Evolutionary conservation across 768 basidiomycete genomes (phyloP).

Genomic region (Podaxis sp.): DNA sequence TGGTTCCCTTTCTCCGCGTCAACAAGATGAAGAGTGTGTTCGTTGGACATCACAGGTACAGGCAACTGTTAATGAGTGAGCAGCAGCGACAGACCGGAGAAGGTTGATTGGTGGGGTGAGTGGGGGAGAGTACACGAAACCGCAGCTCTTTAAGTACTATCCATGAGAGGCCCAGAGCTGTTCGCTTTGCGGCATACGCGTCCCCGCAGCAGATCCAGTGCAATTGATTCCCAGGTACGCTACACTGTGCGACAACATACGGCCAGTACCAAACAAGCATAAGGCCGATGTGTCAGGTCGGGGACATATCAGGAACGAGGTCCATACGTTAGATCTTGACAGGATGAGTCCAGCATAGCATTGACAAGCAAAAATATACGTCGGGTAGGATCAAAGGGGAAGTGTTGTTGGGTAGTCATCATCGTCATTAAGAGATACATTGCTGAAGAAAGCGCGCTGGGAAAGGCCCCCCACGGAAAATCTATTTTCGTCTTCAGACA

Average conservation of each 20-base stretch:
- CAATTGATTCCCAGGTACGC: conserved; percentile 3
- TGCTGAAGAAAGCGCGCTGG: background rate
- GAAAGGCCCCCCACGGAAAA: background rate
- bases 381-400: background rate
- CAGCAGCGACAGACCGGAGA: conserved; percentile 20
- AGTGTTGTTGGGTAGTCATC: background rate
- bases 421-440: background rate
- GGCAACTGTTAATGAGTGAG: conserved; percentile 19
- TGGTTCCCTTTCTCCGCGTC: conserved; percentile 62
- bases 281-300: conserved; percentile 2
- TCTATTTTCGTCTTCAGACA: background rate
- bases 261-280: background rate
- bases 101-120: conserved; percentile 19
- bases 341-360: background rate
- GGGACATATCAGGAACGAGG: conserved; percentile 1
- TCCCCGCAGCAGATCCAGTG: background rate
- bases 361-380: background rate
- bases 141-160: background rate
- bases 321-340: background rate
- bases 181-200: background rate
- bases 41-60: conserved; percentile 42
- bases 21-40: conserved; percentile 37
- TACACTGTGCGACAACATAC: background rate
- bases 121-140: background rate
- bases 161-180: background rate